phyloP scores from a whole-genome alignment of 208 protist genomes.

The Blechomonas ayalai region DNA sequence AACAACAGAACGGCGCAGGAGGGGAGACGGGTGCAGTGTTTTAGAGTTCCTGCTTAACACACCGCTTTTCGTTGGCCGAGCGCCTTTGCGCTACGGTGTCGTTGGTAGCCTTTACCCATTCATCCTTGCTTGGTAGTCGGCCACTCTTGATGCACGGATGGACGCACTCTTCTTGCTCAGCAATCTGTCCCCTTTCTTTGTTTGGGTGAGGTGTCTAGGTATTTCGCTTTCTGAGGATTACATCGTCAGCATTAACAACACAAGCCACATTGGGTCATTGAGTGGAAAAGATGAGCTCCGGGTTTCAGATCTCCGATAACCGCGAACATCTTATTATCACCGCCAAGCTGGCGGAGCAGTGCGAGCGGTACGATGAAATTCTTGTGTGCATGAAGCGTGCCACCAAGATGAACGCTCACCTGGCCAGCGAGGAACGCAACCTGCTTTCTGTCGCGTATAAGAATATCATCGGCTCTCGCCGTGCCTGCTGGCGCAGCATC shows the following conservation, averaged over 20 bases:
- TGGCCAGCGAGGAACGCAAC: constrained; percentile 99
- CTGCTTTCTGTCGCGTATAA: constrained; percentile 99
- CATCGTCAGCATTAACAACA: neutral
- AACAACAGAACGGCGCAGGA: too few species aligned
- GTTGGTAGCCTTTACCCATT: too few species aligned
- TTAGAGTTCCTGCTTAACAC: too few species aligned
- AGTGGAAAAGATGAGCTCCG: constrained; percentile 20
- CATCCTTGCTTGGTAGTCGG: too few species aligned
- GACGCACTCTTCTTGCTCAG: too few species aligned
- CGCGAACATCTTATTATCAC: constrained; percentile 93
- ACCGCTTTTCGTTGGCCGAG: too few species aligned
- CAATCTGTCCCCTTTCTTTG: neutral
- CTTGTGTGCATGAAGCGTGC: constrained; percentile 98
- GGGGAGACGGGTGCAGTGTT: too few species aligned
- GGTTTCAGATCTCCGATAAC: constrained; percentile 76
- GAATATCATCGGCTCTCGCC: constrained; percentile 98
- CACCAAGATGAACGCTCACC: constrained; percentile 89
- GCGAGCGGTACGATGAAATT: constrained; percentile 99
- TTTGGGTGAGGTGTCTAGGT: too few species aligned
- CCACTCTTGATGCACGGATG: too few species aligned
- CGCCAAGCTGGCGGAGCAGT: constrained; percentile 98
- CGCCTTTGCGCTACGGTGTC: too few species aligned
- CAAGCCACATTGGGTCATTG: too few species aligned
- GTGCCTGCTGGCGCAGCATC: constrained; percentile 98
- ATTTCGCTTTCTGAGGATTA: constrained; percentile 1